A percentile compares a stretch with the other conserved stretches of the same genome.
Conservation (phyloP, 805 yeast genomes). For the Candida maesae region DNA sequence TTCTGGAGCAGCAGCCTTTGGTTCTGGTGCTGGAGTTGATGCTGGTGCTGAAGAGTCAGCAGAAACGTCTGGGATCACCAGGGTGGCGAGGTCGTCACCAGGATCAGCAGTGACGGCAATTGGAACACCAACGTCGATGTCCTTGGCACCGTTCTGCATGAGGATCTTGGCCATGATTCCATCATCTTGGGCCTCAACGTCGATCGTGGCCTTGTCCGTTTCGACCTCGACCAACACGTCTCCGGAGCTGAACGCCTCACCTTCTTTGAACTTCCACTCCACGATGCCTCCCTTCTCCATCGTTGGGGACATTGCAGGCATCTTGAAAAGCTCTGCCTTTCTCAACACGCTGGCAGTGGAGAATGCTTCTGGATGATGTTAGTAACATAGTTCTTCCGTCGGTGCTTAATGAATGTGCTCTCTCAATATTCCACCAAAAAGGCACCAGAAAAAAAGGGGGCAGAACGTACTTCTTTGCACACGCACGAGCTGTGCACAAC, state of each 20-base stretch:
- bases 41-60: constrained; percentile 22
- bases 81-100: constrained; percentile 69
- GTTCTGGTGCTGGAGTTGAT: constrained; percentile 21
- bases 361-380: constrained; percentile 14
- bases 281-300: constrained; percentile 95
- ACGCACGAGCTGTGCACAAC: not conserved
- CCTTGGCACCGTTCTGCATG: constrained; percentile 67
- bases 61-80: constrained; percentile 49
- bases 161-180: constrained; percentile 81
- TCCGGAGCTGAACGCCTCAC: constrained; percentile 73
- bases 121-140: constrained; percentile 79
- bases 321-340: constrained; percentile 52
- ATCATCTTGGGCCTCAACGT: constrained; percentile 88
- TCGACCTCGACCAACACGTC: constrained; percentile 82
- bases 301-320: constrained; percentile 99
- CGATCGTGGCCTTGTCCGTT: constrained; percentile 80
- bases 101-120: constrained; percentile 88
- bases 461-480: not conserved
- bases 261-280: constrained; percentile 80
- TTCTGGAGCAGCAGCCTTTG: constrained; percentile 15
- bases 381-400: too few species aligned
- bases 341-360: constrained; percentile 22
- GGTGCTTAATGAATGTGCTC: too few species aligned
- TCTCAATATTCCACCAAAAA: not conserved
- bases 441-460: too few species aligned